A percentile compares a stretch with the other conserved stretches of the same genome.
phyloP scores from a whole-genome alignment of 306 rosid genomes.

The Alnus glutinosa region DNA sequence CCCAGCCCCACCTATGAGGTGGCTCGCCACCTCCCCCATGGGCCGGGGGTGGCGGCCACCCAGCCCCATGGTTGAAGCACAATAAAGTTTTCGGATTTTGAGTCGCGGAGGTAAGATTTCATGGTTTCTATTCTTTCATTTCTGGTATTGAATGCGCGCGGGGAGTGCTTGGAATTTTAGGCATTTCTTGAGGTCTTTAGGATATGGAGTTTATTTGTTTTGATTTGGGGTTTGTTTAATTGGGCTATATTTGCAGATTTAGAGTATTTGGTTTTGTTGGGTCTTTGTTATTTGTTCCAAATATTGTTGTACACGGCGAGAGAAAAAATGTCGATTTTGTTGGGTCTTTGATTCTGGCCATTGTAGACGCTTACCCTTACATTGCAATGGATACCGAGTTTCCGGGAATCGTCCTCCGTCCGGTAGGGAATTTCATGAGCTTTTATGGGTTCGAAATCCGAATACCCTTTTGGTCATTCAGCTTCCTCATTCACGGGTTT shows the following conservation, averaged over 20 bases:
- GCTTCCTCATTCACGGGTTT: no score
- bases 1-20: no score
- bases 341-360: constrained; percentile 18
- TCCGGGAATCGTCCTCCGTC: constrained; percentile 34
- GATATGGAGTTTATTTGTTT: not conserved
- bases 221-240: not conserved
- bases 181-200: not conserved
- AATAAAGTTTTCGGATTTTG: not conserved
- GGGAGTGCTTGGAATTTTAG: constrained; percentile 17
- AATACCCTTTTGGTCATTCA: no score
- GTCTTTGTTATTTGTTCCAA: constrained; percentile 14
- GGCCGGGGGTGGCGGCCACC: no score
- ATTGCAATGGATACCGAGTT: constrained; percentile 50
- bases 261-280: constrained; percentile 19
- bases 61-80: no score
- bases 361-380: constrained; percentile 37
- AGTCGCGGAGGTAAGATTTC: constrained; percentile 18
- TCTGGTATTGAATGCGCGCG: constrained; percentile 1
- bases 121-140: not conserved
- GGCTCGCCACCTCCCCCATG: no score
- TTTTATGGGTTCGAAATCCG: no score
- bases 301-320: not conserved
- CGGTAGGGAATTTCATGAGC: constrained; percentile 25
- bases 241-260: constrained; percentile 26
- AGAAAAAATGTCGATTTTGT: constrained; percentile 28